Conservation (phyloP, 1,284 basidiomycete species). For the Ustilago vetiveriae region DNA sequence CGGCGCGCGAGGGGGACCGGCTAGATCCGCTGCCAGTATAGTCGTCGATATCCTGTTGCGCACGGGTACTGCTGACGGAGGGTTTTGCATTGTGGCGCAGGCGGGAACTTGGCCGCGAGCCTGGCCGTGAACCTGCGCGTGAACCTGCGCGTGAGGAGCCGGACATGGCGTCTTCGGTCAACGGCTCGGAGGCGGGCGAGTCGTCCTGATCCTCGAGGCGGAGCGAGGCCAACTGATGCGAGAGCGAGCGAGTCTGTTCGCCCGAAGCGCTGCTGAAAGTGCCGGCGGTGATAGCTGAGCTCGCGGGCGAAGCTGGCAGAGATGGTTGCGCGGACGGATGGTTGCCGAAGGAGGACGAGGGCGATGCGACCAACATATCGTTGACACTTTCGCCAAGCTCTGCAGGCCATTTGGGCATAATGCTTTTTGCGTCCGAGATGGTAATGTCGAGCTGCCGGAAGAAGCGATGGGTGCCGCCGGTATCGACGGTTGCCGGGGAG, state of each 20-base stretch:
- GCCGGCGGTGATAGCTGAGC: not conserved
- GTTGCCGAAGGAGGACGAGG: not conserved
- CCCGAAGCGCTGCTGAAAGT: not conserved
- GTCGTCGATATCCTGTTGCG: slow-evolving; percentile 14
- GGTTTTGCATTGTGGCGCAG: slow-evolving; percentile 29
- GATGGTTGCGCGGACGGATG: not conserved
- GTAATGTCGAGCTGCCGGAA: slow-evolving; percentile 55
- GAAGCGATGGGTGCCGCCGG: slow-evolving; percentile 49
- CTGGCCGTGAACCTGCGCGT: slow-evolving; percentile 24
- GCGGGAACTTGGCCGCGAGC: slow-evolving; percentile 29
- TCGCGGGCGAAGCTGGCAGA: slow-evolving; percentile 13
- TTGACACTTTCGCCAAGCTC: slow-evolving; percentile 2
- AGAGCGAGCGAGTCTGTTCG: slow-evolving; percentile 22
- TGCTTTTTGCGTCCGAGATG: slow-evolving; percentile 50
- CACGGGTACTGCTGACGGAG: slow-evolving; percentile 26
- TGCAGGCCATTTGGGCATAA: slow-evolving; percentile 42
- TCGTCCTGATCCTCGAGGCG: slow-evolving; percentile 20
- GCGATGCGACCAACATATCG: slow-evolving; percentile 5
- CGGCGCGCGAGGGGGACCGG: slow-evolving; percentile 21
- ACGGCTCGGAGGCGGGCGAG: slow-evolving; percentile 23
- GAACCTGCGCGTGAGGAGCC: slow-evolving; percentile 38
- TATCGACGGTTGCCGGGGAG: slow-evolving; percentile 14
- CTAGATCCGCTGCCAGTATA: slow-evolving; percentile 25
- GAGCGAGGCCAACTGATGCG: slow-evolving; percentile 13
- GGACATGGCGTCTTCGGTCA: slow-evolving; percentile 22